These are phyloP conservation scores for Saccharomycopsis olivae DNA, from an alignment of 805 yeast genomes.

Conservation along the genomic window DNA sequence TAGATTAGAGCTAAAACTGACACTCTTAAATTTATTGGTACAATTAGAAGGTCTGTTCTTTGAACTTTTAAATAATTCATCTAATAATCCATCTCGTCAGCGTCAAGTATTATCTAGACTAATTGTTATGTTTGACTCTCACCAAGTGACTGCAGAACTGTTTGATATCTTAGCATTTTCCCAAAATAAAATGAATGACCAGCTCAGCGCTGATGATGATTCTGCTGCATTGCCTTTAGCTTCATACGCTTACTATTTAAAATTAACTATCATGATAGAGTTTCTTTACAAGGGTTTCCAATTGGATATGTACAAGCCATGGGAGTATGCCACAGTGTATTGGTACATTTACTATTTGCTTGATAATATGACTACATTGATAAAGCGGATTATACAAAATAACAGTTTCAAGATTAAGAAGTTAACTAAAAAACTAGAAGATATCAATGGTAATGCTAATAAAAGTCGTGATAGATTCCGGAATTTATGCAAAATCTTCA, in stretches of 20 bases:
- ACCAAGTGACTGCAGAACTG: slow-evolving; percentile 65
- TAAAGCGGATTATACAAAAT: not conserved
- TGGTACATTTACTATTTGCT: slow-evolving; percentile 54
- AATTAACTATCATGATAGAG: slow-evolving; percentile 62
- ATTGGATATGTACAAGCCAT: slow-evolving; percentile 56
- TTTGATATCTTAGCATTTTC: slow-evolving; percentile 40
- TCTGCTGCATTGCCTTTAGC: slow-evolving; percentile 49
- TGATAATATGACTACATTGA: slow-evolving; percentile 28
- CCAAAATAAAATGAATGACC: slow-evolving; percentile 26
- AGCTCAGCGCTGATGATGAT: slow-evolving; percentile 19
- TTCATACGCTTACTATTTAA: slow-evolving; percentile 57
- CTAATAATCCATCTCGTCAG: slow-evolving; percentile 72
- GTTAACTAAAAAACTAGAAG: not conserved
- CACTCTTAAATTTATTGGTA: slow-evolving; percentile 1
- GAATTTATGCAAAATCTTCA: not conserved
- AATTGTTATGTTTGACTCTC: slow-evolving; percentile 58
- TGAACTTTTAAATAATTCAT: slow-evolving; percentile 33
- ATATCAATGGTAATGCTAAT: too few relatives aligned
- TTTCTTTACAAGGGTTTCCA: slow-evolving; percentile 68
- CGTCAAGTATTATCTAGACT: slow-evolving; percentile 60
- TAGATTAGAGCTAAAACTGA: not conserved
- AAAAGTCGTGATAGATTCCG: not conserved
- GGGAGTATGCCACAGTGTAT: slow-evolving; percentile 57
- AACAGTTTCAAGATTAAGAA: not conserved
- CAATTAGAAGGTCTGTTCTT: slow-evolving; percentile 25